Evolutionary conservation across 192 early-diverging fungal genomes (phyloP).

Genomic region (Gigaspora rosea): DNA sequence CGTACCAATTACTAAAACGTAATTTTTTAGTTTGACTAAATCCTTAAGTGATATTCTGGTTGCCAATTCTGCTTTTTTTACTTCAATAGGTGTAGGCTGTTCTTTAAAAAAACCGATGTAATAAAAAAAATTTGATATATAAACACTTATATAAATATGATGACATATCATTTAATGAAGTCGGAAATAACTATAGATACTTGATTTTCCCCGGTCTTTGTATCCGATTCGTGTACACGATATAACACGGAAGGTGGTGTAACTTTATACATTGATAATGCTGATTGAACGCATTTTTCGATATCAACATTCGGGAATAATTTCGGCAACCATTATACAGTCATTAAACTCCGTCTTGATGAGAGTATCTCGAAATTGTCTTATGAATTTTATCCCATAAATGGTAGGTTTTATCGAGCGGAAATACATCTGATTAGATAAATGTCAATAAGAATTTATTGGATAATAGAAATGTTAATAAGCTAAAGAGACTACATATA

Average conservation of each 20-base stretch:
- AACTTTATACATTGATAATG: conserved; percentile 64
- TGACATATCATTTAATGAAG: neutral
- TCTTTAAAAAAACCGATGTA: conserved; percentile 10
- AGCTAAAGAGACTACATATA: neutral
- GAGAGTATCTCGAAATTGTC: conserved; percentile 64
- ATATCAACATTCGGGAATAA: conserved; percentile 72
- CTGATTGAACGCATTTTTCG: conserved; percentile 65
- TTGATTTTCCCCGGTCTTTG: conserved; percentile 22
- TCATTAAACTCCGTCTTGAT: conserved; percentile 73
- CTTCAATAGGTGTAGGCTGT: conserved; percentile 48
- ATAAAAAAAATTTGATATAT: neutral
- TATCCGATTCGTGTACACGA: conserved; percentile 40
- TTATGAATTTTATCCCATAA: conserved; percentile 76
- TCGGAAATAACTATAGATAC: neutral
- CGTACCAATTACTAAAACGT: conserved; percentile 60
- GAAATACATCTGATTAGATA: conserved; percentile 67
- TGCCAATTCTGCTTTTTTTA: conserved; percentile 53
- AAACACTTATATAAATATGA: neutral
- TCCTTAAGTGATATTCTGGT: conserved; percentile 58
- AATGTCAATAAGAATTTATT: neutral
- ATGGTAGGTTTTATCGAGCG: conserved; percentile 77
- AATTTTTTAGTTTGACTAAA: conserved; percentile 44
- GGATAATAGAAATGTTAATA: conserved; percentile 14
- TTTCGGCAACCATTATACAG: conserved; percentile 51
- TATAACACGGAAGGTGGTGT: conserved; percentile 64